Base-by-base conservation (phyloP, 441 rosid species). In the Populus hybrid region DNA sequence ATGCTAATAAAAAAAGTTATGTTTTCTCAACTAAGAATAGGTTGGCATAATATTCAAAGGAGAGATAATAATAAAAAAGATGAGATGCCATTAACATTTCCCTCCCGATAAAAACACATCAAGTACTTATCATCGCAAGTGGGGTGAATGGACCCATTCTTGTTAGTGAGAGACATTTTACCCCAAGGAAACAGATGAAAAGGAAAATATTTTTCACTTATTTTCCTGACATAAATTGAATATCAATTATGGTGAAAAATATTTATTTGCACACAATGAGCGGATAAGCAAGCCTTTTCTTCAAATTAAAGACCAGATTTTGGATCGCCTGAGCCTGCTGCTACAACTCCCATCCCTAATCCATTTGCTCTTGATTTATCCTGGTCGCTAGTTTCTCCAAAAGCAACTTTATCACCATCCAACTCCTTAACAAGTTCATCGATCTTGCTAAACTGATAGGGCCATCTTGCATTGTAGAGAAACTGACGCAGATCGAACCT, bases 401-500 rank as follows among this genome's bases (percentile, higher is more conserved):
- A 79, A 69, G 88, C 87, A 81, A 89, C 86, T 70, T 80, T 76
- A 78, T 89, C 88, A 11, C 95, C 94, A 35, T 90, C 86, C 64
- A 94, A 65, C 69, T 86, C 86, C 28, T 84, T 68, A 69, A 93
- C 98, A 36, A 96, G 91, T 76, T 94, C 89, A 46, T 94, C 98
- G 6, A 96, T 92, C 91, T 91, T 93, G 34, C 89, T 84, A 71
- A 94, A 94, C 75, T 96, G 99, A 73, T 87, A 92, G 0, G 97
- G 93, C 98, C 98, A 94, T 82, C 85, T 87, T 54, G 88, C 80
- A 5, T 93, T 94, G 84, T 94, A 94, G 72, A 96, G 86, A 77
- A 94, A 90, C 86, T 96, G 99, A 24, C 96, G 92, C 28, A 92
- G 90, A 83, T 94, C 99, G 1, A 89, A 94, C 82, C 97, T 90